Conservation (phyloP, 2,329 filamentous ascomycete species). For the Byssochlamys sp. region DNA sequence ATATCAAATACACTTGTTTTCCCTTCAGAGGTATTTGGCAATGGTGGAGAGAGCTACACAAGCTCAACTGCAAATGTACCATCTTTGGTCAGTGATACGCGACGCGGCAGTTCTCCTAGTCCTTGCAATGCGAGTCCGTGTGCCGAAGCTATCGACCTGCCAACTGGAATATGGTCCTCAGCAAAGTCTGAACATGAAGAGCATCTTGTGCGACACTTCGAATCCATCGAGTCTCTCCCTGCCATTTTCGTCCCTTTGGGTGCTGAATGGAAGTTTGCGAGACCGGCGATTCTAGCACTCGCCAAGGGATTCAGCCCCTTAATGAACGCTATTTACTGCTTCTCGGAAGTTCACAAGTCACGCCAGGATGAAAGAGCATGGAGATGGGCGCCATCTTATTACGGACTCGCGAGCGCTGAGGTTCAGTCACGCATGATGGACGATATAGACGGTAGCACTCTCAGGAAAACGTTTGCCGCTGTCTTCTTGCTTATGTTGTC, state of each 20-base stretch:
- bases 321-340: slow-evolving; percentile 24
- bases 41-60: not conserved
- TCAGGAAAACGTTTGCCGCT: slow-evolving; percentile 19
- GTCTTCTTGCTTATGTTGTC: slow-evolving; percentile 27
- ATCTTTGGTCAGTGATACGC: slow-evolving; percentile 9
- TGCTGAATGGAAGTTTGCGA: slow-evolving; percentile 25
- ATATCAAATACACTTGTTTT: not conserved
- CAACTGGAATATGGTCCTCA: slow-evolving; percentile 13
- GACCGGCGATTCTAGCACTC: slow-evolving; percentile 15
- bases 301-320: slow-evolving; percentile 17
- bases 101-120: slow-evolving; percentile 6
- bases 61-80: not conserved
- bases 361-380: slow-evolving; percentile 17
- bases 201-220: slow-evolving; percentile 20
- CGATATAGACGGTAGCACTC: slow-evolving; percentile 14
- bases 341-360: slow-evolving; percentile 22
- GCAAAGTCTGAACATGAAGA: slow-evolving; percentile 17
- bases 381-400: slow-evolving; percentile 20
- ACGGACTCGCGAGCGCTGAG: slow-evolving; percentile 21
- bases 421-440: slow-evolving; percentile 19
- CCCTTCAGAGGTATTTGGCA: not conserved
- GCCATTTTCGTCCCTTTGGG: slow-evolving; percentile 21
- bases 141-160: slow-evolving; percentile 2
- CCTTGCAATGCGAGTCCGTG: slow-evolving; percentile 1
- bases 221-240: slow-evolving; percentile 18